Evolutionary conservation across 1,284 basidiomycete species (phyloP), one percentile per base, ranked within the genome.

Genomic region (Cronartium quercuum): DNA sequence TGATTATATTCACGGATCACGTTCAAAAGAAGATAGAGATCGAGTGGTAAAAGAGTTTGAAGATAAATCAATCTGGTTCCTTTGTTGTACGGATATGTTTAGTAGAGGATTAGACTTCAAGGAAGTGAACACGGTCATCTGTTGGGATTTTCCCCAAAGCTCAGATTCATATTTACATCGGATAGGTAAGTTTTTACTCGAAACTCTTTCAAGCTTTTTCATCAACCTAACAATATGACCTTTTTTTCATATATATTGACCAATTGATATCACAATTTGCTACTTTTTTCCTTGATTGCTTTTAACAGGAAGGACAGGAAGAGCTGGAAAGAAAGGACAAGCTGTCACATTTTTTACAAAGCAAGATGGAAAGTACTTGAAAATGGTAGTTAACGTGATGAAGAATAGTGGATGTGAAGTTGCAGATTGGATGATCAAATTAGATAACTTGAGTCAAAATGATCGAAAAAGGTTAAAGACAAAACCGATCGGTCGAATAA

Each of bases 101-200:
- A 93, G 92, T 12, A 86, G 96, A 77, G 96, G 95, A 3, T 94
- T 98, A 88, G 95, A 98, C 81, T 98, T 98, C 84, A 91, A 91
- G 81, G 94, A 94, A 13, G 89, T 98, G 58, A 86, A 90, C 77
- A 89, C 97, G 78, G 94, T 98, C 12, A 90, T 98, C 81, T 98
- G 97, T 82, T 61, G 60, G 60, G 60, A 96, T 82, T 95, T 96
- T 82, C 94, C 94, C 1, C 92, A 90, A 68, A 93, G 88, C 71
- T 90, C 95, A 1, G 93, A 96, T 82, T 92, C 89, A 79, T 98
- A 98, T 80, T 88, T 98, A 41, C 95, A 98, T 83, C 87, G 95
- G 35, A 96, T 98, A 76, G 95, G 91, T 86, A 38, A 61, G 29
- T 35, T 61, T 37, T 61, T 38, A 37, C 15, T 37, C 7, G 6